Percentiles rank a stretch among this genome's conserved stretches.
These are phyloP conservation scores for Spergularia marina DNA, from an alignment of 148 eudicot genomes.

Conservation along the genomic window DNA sequence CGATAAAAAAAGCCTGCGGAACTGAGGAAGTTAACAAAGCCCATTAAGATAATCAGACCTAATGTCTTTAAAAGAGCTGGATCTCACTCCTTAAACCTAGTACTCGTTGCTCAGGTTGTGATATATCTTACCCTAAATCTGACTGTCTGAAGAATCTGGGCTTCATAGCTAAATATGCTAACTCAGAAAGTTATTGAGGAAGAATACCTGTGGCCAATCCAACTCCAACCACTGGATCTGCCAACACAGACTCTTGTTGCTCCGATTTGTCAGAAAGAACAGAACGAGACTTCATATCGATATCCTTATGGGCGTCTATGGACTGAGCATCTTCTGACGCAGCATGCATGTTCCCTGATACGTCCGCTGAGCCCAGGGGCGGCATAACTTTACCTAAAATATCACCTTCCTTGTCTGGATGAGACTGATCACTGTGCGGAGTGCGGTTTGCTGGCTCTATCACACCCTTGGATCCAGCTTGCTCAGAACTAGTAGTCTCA, in stretches of 20 bases:
- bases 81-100: conserved; percentile 5
- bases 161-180: background rate
- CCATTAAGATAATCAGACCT: background rate
- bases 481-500: conserved; percentile 30
- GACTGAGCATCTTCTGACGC: conserved; percentile 24
- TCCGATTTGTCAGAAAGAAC: conserved; percentile 34
- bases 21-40: background rate
- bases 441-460: conserved; percentile 33
- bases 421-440: conserved; percentile 30
- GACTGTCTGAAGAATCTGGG: background rate
- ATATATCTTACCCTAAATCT: background rate
- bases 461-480: conserved; percentile 17
- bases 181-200: background rate
- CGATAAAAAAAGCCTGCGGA: background rate
- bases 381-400: conserved; percentile 38
- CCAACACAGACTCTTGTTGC: conserved; percentile 24
- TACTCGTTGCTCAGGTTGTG: background rate
- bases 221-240: conserved; percentile 37
- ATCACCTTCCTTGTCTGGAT: conserved; percentile 33
- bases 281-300: conserved; percentile 37
- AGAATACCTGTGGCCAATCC: conserved; percentile 45
- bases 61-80: background rate
- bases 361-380: conserved; percentile 34
- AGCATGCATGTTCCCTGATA: conserved; percentile 29
- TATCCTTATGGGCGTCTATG: conserved; percentile 41